A percentile compares a stretch with the other conserved stretches of the same genome.
phyloP scores from a whole-genome alignment of 2,329 filamentous ascomycete genomes.

The Epichloe hybrida region DNA sequence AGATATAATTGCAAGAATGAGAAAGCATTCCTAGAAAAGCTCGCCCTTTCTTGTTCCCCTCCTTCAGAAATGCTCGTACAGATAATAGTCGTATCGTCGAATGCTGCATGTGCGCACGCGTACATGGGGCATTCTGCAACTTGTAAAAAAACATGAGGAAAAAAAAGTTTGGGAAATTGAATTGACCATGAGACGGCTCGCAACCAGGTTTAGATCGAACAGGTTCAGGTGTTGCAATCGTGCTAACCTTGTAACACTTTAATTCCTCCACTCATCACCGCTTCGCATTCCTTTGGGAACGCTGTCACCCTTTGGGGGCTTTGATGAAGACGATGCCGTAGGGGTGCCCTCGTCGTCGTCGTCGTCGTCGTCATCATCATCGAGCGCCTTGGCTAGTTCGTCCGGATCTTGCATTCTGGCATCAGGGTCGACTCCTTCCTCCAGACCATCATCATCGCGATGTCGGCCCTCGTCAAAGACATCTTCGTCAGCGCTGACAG shows the following conservation, averaged over 20 bases:
- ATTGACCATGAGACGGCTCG: neutral
- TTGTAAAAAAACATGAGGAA: neutral
- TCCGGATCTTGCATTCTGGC: constrained; percentile 55
- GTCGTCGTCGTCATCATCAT: constrained; percentile 33
- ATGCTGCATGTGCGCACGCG: neutral
- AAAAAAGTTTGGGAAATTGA: too few species aligned
- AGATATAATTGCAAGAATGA: neutral
- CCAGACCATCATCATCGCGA: constrained; percentile 31
- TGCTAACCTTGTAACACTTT: constrained; percentile 2
- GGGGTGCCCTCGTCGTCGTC: constrained; percentile 21
- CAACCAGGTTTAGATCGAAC: too few species aligned
- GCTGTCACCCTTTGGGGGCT: constrained; percentile 13
- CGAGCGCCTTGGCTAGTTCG: constrained; percentile 46
- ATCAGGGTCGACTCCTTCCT: constrained; percentile 40
- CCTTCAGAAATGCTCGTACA: neutral
- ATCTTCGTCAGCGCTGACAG: constrained; percentile 51
- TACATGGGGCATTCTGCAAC: neutral
- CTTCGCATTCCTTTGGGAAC: constrained; percentile 27
- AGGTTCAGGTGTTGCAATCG: too few species aligned
- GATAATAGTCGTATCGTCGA: neutral
- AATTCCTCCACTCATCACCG: constrained; percentile 35
- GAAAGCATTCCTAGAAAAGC: neutral
- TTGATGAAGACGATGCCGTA: constrained; percentile 10
- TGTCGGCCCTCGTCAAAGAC: constrained; percentile 38
- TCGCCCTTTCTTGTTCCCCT: neutral